Evolutionary conservation across 768 basidiomycete genomes (phyloP), one percentile per base, ranked within the genome.

Genomic region (Hortiboletus flavorubellus): DNA sequence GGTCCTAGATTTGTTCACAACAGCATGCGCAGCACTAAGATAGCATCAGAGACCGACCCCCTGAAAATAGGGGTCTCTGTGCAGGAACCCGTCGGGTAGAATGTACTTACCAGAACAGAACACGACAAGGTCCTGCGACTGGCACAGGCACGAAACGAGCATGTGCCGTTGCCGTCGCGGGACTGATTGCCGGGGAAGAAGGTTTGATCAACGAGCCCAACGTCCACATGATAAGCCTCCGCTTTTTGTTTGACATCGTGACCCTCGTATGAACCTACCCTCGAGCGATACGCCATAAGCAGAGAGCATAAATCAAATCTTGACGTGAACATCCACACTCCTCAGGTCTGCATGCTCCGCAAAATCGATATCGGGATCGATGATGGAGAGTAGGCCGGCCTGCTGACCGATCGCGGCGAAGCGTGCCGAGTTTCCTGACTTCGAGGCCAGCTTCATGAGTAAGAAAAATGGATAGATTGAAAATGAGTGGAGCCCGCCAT

Each of bases 291-390:
- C 77, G 1, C 76, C 76, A 62, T 80, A 76, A 12, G 68, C 69
- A 50, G 39, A 75, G 64, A 26, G 76, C 74, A 62, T 77, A 80
- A 11, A 79, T 80, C 70, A 76, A 21, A 75, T 73, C 65, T 72
- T 72, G 60, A 78, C 70, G 46, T 80, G 78, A 37, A 81, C 73
- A 55, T 79, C 75, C 1, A 72, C 71, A 53, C 78, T 80, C 35
- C 64, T 68, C 49, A 81, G 60, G 57, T 76, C 73, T 21, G 78
- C 76, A 41, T 81, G 79, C 33, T 70, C 78, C 26, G 72, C 68
- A 56, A 80, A 80, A 60, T 81, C 77, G 18, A 80, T 75, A 59
- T 81, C 80, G 12, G 78, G 80, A 59, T 81, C 80, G 8, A 81
- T 74, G 51, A 81, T 77, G 5, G 79, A 79, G n/a, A 80, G 78